These are phyloP conservation scores for Beauveria brongniartii DNA, from an alignment of 2,329 filamentous ascomycete species.

Conservation along the genomic window DNA sequence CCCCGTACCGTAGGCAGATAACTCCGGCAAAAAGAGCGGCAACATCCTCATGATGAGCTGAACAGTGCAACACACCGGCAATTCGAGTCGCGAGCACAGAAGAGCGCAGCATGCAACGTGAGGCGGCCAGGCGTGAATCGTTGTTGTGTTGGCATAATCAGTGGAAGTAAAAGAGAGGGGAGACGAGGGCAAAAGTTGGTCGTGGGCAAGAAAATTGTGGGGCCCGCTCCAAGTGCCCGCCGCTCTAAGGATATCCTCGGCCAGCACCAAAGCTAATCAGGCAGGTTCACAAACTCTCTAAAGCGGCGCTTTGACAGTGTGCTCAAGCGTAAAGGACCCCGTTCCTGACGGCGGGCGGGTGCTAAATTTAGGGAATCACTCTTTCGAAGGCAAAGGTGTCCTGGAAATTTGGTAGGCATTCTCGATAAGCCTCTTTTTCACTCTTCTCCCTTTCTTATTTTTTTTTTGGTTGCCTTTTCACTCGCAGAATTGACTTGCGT, in stretches of 20 bases:
- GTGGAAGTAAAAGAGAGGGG: neutral
- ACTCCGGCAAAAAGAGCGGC: neutral
- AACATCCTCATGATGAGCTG: neutral
- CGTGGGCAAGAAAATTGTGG: neutral
- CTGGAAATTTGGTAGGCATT: slow-evolving; percentile 7
- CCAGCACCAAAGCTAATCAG: neutral
- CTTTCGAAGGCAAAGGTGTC: slow-evolving; percentile 13
- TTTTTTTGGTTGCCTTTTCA: neutral
- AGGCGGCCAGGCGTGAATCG: neutral
- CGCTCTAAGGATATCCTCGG: neutral
- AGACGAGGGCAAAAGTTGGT: neutral
- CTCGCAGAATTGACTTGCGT: neutral
- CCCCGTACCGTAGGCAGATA: neutral
- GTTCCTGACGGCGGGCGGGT: neutral
- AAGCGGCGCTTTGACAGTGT: neutral
- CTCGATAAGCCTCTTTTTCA: neutral
- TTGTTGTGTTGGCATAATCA: too few relatives aligned
- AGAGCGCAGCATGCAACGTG: neutral
- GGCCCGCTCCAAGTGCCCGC: neutral
- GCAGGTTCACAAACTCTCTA: neutral
- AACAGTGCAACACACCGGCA: neutral
- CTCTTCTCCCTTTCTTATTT: neutral
- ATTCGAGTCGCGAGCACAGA: neutral
- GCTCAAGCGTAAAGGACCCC: neutral
- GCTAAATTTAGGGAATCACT: slow-evolving; percentile 10